Percentiles rank a stretch among this genome's conserved stretches.
Conservation (phyloP, 177 flowering plant species). For the Vitis hybrid region DNA sequence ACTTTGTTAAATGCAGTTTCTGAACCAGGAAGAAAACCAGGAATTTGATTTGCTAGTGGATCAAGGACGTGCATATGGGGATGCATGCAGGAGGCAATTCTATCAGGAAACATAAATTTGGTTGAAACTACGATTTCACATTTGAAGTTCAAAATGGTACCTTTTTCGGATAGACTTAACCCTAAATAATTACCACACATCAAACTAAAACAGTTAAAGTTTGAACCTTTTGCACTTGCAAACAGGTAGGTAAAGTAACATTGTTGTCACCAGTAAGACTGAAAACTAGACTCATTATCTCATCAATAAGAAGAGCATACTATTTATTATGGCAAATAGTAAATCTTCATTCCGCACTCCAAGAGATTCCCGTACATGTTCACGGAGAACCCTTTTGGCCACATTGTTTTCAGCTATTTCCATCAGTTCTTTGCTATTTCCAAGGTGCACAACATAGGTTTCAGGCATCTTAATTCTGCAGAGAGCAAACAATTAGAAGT, state of each 20-base stretch:
- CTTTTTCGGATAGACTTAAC: not conserved
- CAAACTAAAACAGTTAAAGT: constrained; percentile 1
- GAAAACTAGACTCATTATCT: constrained; percentile 1
- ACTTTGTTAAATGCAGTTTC: no score
- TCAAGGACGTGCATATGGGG: no score
- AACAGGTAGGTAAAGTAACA: not conserved
- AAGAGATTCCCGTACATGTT: constrained; percentile 87
- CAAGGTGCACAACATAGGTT: constrained; percentile 95
- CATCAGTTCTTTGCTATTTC: constrained; percentile 96
- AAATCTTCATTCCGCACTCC: constrained; percentile 89
- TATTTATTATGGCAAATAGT: constrained; percentile 87
- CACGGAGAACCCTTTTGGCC: constrained; percentile 85
- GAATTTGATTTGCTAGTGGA: no score
- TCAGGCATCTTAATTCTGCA: constrained; percentile 91
- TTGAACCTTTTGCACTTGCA: constrained; percentile 4
- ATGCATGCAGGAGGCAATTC: no score
- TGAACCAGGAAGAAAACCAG: no score
- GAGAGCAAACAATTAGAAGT: not conserved
- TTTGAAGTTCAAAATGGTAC: no score
- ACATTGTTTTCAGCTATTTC: constrained; percentile 89
- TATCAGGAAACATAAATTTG: no score
- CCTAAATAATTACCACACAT: not conserved
- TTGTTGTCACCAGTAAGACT: not conserved
- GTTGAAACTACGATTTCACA: no score
- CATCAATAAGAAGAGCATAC: constrained; percentile 40